These are phyloP conservation scores for Biscogniauxia sp. DNA, from an alignment of 2,329 filamentous ascomycete genomes.

Conservation along the genomic window DNA sequence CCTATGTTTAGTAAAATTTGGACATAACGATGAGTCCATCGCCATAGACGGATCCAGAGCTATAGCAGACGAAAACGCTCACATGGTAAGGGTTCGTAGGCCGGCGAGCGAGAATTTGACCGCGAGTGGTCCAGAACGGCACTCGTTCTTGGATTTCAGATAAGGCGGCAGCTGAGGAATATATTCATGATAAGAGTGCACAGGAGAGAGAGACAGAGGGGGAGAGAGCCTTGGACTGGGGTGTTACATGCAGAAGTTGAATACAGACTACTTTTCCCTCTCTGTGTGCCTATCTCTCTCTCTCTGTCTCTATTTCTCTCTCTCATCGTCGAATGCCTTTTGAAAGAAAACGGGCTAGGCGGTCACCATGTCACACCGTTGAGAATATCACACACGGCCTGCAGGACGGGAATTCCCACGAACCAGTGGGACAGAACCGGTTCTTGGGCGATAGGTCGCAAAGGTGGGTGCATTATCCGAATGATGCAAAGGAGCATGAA, in stretches of 20 bases:
- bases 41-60: not conserved
- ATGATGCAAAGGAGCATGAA: conserved; percentile 3
- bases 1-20: too few relatives aligned
- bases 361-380: conserved; percentile 1
- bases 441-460: not conserved
- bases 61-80: not conserved
- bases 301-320: not conserved
- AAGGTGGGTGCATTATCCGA: conserved; percentile 21
- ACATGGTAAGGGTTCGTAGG: not conserved
- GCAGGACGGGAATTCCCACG: not conserved
- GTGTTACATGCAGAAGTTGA: conserved; percentile 16
- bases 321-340: not conserved
- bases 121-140: not conserved
- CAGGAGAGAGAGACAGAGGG: conserved; percentile 6
- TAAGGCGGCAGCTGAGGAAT: not conserved
- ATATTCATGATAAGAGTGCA: not conserved
- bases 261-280: not conserved
- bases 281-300: too few relatives aligned
- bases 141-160: not conserved
- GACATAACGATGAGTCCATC: not conserved
- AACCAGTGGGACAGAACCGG: not conserved
- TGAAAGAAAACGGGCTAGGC: conserved; percentile 3
- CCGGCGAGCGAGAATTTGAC: not conserved
- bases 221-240: conserved; percentile 6
- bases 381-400: not conserved